Conservation (phyloP, 345 rosid species). For the Streptanthus diversifolius region DNA sequence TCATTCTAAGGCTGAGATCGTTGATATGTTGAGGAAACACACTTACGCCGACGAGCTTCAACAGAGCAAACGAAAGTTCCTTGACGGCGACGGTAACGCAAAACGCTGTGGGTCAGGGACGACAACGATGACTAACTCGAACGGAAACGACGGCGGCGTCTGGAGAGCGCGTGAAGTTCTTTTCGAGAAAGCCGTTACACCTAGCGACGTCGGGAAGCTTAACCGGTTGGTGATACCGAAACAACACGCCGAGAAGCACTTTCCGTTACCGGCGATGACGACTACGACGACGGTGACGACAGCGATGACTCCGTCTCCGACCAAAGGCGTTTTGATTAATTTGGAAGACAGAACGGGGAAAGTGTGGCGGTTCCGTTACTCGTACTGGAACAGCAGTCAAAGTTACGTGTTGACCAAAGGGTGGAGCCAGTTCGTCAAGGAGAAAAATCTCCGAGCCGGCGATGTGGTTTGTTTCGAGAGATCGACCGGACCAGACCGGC, state of each 20-base stretch:
- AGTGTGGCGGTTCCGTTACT: slow-evolving; percentile 94
- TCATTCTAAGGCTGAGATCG: slow-evolving; percentile 89
- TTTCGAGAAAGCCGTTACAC: slow-evolving; percentile 88
- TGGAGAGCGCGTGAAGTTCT: slow-evolving; percentile 58
- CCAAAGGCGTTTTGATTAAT: slow-evolving; percentile 66
- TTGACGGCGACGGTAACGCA: slow-evolving; percentile 33
- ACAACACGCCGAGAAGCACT: slow-evolving; percentile 87
- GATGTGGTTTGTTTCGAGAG: slow-evolving; percentile 77
- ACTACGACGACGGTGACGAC: neutral
- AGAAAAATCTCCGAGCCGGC: slow-evolving; percentile 75
- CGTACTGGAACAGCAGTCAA: slow-evolving; percentile 97
- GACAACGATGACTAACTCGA: neutral
- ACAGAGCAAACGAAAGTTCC: slow-evolving; percentile 57
- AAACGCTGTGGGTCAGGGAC: slow-evolving; percentile 27
- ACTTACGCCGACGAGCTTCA: slow-evolving; percentile 74
- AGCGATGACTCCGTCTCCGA: slow-evolving; percentile 20
- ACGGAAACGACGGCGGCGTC: slow-evolving; percentile 11
- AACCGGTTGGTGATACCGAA: slow-evolving; percentile 93
- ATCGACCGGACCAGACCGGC: slow-evolving; percentile 69
- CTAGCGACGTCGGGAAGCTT: slow-evolving; percentile 94
- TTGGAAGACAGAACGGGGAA: slow-evolving; percentile 70
- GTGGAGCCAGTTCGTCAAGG: slow-evolving; percentile 93
- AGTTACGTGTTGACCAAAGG: slow-evolving; percentile 94
- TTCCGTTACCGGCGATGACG: slow-evolving; percentile 44
- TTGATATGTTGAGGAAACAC: slow-evolving; percentile 90